Base-by-base conservation (phyloP, 768 basidiomycete species). In the Chalciporus chontae region DNA sequence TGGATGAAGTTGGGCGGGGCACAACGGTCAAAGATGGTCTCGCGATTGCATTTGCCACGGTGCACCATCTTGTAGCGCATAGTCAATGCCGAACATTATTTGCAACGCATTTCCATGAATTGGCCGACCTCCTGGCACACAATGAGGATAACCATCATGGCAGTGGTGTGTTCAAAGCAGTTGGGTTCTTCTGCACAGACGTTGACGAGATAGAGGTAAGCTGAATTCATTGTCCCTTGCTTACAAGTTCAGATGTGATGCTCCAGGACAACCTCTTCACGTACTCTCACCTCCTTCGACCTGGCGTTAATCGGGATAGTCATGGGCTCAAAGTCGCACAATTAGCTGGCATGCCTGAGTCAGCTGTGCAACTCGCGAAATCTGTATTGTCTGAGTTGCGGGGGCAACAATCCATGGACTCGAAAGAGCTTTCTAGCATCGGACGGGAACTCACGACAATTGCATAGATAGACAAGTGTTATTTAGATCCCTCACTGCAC, bases 1-100 rank as follows among this genome's bases (percentile, higher is more conserved):
- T 99, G 91, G 95, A 99, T 64, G 95, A 99, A 73, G 94, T 99
- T n/a, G 95, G 95, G 6, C 74, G 95, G 57, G 95, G 95, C 29
- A 98, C 95, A 5, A 94, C 94, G 0, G 83, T 94, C 8, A 83
- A 83, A 52, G 94, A 96, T 60, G 95, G 95, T 9, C 68, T 97
- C 13, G 92, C 95, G 0, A 90, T 98, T 44, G 94, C 96, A 15
- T 97, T 92, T 61, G 90, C 91, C 6, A 84, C 91, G 3, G 76
- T 94, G 29, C 85, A 94, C 59, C 85, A 97, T 65, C 77, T 97
- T 17, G 69, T 83, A 34, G 71, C 78, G 31, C 77, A 79, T 26
- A 90, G 90, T 59, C 71, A 73, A 45, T 91, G 88, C 62, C 81
- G 93, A 15, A 78, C 90, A n/a, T 73, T 99, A 26, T 99, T 98